Evolutionary conservation across 2,329 filamentous ascomycete genomes (phyloP), one percentile per base, ranked within the genome.

Genomic region (Aspergillus flavus): DNA sequence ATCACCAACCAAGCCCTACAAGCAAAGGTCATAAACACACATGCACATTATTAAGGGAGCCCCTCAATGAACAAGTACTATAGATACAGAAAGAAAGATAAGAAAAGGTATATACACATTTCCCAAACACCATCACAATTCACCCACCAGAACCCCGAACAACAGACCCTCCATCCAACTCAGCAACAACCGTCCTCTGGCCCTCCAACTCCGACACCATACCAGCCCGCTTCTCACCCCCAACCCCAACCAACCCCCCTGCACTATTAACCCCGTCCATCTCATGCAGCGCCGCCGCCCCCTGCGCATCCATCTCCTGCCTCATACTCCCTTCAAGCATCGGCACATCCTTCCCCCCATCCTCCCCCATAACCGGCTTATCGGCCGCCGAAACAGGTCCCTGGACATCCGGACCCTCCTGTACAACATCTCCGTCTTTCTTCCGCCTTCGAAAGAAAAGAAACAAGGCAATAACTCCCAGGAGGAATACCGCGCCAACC

Each of bases 241-340:
- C 10, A 6, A 16, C 41, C 26, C 41, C 11, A 6, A 21, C 30
- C 6, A 26, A 2, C 23, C 12, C 45, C 45, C 23, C 23, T 21
- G 1, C n/a, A 48, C 12, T 23, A 3, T 12, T 23, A 3, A 12
- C 23, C 23, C 23, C 46, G 0, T 53, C 64, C 61, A 65, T 57
- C 61, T 63, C 61, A 59, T 65, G 58, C 58, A 65, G n/a, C 19
- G 45, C 64, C 23, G 52, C 58, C 23, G 48, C 36, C 9, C 64
- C 64, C 12, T 57, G 34, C 16, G 54, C 64, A 63, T 65, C 64
- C 56, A 65, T 39, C 55, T 65, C 64, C 41, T 61, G 61, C 36
- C 53, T 61, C 61, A 61, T 61, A 39, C 11, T 57, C 34, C 58
- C 64, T 26, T 48, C 64, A 48, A 65, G 52, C 61, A 65, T 65